phyloP scores from a whole-genome alignment of 495 filamentous ascomycete genomes.

The Lepidopterella palustris region DNA sequence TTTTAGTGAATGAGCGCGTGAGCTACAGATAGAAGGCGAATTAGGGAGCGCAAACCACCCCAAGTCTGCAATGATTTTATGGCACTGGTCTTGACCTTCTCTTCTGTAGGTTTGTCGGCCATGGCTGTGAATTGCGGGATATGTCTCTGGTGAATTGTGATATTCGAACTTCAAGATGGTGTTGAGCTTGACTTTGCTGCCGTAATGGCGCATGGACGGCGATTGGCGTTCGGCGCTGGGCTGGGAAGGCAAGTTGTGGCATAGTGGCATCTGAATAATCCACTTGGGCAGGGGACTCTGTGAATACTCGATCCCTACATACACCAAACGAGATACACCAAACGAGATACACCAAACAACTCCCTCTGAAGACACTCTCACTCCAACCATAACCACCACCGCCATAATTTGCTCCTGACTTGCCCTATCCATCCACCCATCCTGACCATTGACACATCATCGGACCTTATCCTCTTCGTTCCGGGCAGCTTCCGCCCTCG shows the following conservation, averaged over 20 bases:
- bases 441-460: background rate
- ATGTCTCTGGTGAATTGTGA: too few relatives aligned
- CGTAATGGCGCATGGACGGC: background rate
- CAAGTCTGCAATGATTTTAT: slow-evolving; percentile 53
- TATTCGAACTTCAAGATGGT: too few relatives aligned
- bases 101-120: slow-evolving; percentile 19
- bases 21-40: background rate
- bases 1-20: slow-evolving; percentile 21
- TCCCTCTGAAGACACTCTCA: background rate
- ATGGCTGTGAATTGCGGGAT: slow-evolving; percentile 2
- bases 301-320: too few relatives aligned
- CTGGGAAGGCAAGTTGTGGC: background rate
- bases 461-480: slow-evolving; percentile 7
- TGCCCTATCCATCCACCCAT: background rate
- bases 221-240: background rate
- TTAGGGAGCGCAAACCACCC: slow-evolving; percentile 56
- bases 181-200: background rate
- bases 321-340: too few relatives aligned
- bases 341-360: background rate
- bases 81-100: slow-evolving; percentile 43
- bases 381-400: background rate
- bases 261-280: background rate
- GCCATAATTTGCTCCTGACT: too few relatives aligned
- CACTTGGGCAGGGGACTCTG: too few relatives aligned
- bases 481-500: slow-evolving; percentile 16